These are phyloP conservation scores for Irpex sp. DNA, from an alignment of 1,284 basidiomycete species.

Conservation along the genomic window DNA sequence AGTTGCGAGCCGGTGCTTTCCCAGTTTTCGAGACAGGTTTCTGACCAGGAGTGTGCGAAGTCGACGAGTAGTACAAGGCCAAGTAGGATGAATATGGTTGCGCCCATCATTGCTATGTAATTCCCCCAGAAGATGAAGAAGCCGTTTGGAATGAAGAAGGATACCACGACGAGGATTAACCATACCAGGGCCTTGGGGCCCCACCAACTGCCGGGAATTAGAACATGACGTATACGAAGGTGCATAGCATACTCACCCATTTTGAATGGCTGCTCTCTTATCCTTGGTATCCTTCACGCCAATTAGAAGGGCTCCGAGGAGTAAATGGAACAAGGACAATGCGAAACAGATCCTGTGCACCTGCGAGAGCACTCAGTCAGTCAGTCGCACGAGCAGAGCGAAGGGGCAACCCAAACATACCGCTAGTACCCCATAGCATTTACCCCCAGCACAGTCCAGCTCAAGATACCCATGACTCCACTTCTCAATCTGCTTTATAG, in stretches of 20 bases:
- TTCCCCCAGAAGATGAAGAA: slow-evolving; percentile 98
- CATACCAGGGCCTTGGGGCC: slow-evolving; percentile 92
- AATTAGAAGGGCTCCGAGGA: slow-evolving; percentile 78
- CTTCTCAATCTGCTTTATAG: slow-evolving; percentile 86
- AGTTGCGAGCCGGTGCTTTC: slow-evolving; percentile 81
- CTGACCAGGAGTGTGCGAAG: slow-evolving; percentile 98
- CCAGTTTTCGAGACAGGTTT: slow-evolving; percentile 95
- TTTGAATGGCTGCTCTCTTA: slow-evolving; percentile 93
- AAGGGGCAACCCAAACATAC: slow-evolving; percentile 41
- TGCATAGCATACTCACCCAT: slow-evolving; percentile 65
- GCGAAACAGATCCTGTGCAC: slow-evolving; percentile 98
- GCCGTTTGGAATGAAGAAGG: slow-evolving; percentile 91
- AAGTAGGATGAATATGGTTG: slow-evolving; percentile 92
- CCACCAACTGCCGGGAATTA: slow-evolving; percentile 77
- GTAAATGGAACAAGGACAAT: slow-evolving; percentile 83
- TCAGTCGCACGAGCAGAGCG: not conserved
- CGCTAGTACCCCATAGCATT: slow-evolving; percentile 97
- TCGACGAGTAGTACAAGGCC: slow-evolving; percentile 97
- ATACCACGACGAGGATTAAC: slow-evolving; percentile 73
- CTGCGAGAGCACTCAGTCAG: slow-evolving; percentile 37
- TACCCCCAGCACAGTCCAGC: slow-evolving; percentile 92
- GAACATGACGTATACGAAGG: not conserved
- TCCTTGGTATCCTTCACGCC: slow-evolving; percentile 89
- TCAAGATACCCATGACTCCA: slow-evolving; percentile 97
- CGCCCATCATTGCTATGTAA: slow-evolving; percentile 88